A percentile compares a stretch with the other conserved stretches of the same genome.
Evolutionary conservation across 371 early-diverging fungal genomes (phyloP).

Genomic region (Pancytospora philotis): DNA sequence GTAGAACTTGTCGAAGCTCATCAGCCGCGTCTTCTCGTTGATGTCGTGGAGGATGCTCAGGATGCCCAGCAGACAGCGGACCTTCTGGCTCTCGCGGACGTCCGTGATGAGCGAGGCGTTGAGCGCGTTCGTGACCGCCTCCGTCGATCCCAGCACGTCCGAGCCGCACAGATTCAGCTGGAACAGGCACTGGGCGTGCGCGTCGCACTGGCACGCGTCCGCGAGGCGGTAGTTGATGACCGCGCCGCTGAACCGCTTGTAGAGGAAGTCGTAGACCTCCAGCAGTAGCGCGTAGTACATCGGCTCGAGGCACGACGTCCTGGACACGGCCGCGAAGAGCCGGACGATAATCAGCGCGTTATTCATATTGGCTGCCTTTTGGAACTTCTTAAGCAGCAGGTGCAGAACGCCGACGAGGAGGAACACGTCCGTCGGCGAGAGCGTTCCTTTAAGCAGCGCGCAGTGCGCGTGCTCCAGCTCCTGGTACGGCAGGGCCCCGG

Average conservation of each 20-base stretch:
- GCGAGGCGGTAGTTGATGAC: background rate
- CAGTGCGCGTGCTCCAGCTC: background rate
- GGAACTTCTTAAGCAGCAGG: slow-evolving; percentile 37
- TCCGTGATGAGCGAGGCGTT: slow-evolving; percentile 28
- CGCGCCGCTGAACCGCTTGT: background rate
- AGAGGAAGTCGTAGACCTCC: background rate
- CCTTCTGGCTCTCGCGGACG: slow-evolving; percentile 40
- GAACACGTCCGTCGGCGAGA: slow-evolving; percentile 12
- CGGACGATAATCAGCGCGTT: slow-evolving; percentile 19
- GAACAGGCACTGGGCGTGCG: slow-evolving; percentile 29
- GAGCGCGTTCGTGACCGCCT: slow-evolving; percentile 27
- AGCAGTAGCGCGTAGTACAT: background rate
- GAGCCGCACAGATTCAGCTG: slow-evolving; percentile 15
- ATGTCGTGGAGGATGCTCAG: slow-evolving; percentile 42
- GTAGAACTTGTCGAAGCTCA: slow-evolving; percentile 51
- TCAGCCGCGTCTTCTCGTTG: slow-evolving; percentile 37
- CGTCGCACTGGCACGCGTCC: background rate
- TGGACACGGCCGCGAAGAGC: background rate
- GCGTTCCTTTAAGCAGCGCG: background rate
- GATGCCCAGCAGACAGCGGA: slow-evolving; percentile 48
- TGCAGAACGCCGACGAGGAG: slow-evolving; percentile 40
- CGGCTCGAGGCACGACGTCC: background rate
- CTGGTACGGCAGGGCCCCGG: background rate
- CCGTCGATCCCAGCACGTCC: slow-evolving; percentile 48
- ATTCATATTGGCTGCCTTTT: slow-evolving; percentile 8